These are phyloP conservation scores for Solanum neorickii DNA, from an alignment of 257 asterid genomes.

Conservation along the genomic window DNA sequence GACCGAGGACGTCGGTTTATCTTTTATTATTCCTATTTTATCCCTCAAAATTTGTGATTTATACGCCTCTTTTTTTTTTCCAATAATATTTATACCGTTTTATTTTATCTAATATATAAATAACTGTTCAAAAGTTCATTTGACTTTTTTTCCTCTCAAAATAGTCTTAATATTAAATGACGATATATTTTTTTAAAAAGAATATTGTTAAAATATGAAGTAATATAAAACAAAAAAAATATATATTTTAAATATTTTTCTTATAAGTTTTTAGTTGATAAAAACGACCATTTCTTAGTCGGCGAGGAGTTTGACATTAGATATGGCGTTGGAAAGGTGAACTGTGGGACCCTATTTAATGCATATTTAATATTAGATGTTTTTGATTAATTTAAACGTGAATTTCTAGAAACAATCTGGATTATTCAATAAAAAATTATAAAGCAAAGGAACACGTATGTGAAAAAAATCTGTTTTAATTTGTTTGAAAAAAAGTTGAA, in stretches of 20 bases:
- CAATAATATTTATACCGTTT: too few relatives aligned
- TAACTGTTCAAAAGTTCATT: too few relatives aligned
- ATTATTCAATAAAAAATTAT: background rate
- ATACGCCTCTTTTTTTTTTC: background rate
- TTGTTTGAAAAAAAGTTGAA: too few relatives aligned
- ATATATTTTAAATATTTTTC: background rate
- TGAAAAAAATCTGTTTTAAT: too few relatives aligned
- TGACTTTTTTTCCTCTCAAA: too few relatives aligned
- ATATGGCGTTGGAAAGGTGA: background rate
- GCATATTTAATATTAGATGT: background rate
- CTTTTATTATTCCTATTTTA: background rate
- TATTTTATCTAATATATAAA: too few relatives aligned
- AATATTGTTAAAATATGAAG: too few relatives aligned
- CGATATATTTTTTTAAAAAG: too few relatives aligned
- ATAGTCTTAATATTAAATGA: background rate
- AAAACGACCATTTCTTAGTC: background rate
- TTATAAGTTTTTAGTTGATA: too few relatives aligned
- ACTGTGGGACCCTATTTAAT: background rate
- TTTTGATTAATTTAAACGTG: background rate
- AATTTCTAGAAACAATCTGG: background rate
- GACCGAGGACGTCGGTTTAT: background rate
- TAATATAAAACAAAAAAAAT: background rate
- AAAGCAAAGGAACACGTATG: too few relatives aligned
- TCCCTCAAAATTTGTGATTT: background rate
- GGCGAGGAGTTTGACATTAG: background rate